These are phyloP conservation scores for Tuber magnatum DNA, from an alignment of 495 filamentous ascomycete species.

Conservation along the genomic window DNA sequence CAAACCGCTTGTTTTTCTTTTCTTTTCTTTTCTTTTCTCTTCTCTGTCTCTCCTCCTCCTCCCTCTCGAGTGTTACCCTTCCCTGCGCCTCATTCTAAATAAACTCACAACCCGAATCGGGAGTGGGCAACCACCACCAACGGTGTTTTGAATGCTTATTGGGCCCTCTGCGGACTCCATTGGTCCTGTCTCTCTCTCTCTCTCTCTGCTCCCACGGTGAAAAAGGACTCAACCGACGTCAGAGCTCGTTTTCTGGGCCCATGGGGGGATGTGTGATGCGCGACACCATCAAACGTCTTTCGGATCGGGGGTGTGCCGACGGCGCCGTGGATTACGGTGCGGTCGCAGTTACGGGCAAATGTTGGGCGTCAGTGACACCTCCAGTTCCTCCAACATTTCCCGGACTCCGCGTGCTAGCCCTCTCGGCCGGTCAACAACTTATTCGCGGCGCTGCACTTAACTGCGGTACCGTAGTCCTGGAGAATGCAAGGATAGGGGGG, in stretches of 20 bases:
- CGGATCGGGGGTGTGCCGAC: neutral
- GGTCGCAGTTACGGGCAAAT: neutral
- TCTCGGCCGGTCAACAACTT: neutral
- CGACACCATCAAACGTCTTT: neutral
- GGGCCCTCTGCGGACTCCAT: neutral
- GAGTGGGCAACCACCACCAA: neutral
- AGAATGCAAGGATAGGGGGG: neutral
- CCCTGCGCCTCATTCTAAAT: conserved; percentile 3
- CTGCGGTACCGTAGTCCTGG: neutral
- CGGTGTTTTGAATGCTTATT: neutral
- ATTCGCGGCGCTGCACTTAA: neutral
- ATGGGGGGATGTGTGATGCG: neutral
- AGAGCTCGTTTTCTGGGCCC: neutral
- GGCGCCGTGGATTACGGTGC: neutral
- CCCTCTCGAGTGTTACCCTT: neutral
- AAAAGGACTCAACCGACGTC: conserved; percentile 5
- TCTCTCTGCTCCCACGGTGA: neutral
- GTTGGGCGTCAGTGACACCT: neutral
- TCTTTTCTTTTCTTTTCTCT: no score
- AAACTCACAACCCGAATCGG: neutral
- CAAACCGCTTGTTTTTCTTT: neutral
- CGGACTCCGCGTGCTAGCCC: neutral
- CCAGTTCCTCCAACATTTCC: neutral
- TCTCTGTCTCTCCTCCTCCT: neutral
- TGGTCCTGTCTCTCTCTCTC: neutral